Base-by-base conservation (phyloP, 1,284 basidiomycete species). In the Fomitopsis schrenkii region DNA sequence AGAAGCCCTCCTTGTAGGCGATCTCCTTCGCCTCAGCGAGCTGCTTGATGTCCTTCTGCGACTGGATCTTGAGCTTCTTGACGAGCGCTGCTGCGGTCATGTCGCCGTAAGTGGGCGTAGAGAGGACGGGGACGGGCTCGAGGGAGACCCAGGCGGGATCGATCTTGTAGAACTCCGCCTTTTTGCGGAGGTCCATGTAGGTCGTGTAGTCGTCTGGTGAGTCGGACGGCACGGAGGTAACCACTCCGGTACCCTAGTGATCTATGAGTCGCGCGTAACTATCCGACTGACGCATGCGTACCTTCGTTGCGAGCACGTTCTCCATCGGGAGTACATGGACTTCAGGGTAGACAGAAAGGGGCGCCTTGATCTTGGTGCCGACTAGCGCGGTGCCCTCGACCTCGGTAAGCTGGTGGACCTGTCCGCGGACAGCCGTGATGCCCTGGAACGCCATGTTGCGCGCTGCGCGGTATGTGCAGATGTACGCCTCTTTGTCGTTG, bases 281-380 rank as follows among this genome's bases (percentile, higher is more conserved):
- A 22, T 59, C 14, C 30, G 10, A 17, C 3, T 8, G n/a, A 2
- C 17, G 6, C 22, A 17, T 0, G 62, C 76, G 42, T 61, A 83
- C 88, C 83, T 99, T 99, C 68, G 93, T 97, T 28, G 95, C 86
- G 59, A 98, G 83, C 55, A 99, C 95, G 65, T 90, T 93, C 70
- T 99, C 97, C 97, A 99, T 99, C 28, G 97, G 97, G 64, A 99
- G 78, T 45, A 99, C 94, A 72, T 96, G 97, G 33, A 98, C 94
- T 76, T 97, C 90, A 2, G 89, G 85, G 73, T 91, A 86, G 61
- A 95, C 70, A 19, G 88, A 87, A 67, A 94, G 88, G 3, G 97
- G 95, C 2, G 97, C 96, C 67, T 89, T 88, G 75, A 99, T 89
- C 74, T 89, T 95, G 55, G 96, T 93, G 7, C 97, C 97, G 63